Evolutionary conservation across 208 protist species (phyloP), one percentile per base, ranked within the genome.

Genomic region (Lotmaria passim): DNA sequence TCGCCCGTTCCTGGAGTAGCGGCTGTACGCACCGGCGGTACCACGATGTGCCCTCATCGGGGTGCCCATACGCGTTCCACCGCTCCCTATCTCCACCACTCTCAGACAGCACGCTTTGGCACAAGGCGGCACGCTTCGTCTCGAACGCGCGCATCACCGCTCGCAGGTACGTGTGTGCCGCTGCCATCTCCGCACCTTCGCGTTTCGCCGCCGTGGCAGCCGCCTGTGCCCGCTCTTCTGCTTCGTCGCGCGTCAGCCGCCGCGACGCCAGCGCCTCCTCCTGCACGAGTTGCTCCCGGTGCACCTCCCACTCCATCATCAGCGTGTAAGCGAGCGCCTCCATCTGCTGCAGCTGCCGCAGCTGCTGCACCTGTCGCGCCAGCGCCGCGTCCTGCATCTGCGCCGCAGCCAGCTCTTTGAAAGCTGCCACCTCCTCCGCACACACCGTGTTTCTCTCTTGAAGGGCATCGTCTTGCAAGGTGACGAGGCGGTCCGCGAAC

Each of bases 321-420:
- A 82, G 39, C 1, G 75, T 79, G 68, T 76, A 72, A 17, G 56
- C 51, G 4, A 81, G 39, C 53, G 81, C 64, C 26, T 64, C 68
- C 33, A 70, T 57, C 38, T 74, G 67, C 51, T 87, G 78, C 30
- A 87, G 33, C 3, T 51, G 41, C 0, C 81, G 81, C 39, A 86
- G 65, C 33, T 78, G 44, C 43, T 77, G 38, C 26, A 70, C 65
- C 34, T 85, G 71, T 10, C 57, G 58, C 5, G 73, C 69, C 21
- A 86, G 71, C 14, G 46, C 43, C 19, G 51, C 53, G 31, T 79
- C 73, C 14, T 73, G 62, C 41, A 30, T 33, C 24, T 69, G 61
- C 4, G 63, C 46, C 0, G 48, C 30, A 8, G 46, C 7, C 5
- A 90, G n/a, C 14, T 79, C 75, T 11, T 67, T 58, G 17, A 79